These are phyloP conservation scores for Penicillium sp. DNA, from an alignment of 2,329 filamentous ascomycete species.

Conservation along the genomic window DNA sequence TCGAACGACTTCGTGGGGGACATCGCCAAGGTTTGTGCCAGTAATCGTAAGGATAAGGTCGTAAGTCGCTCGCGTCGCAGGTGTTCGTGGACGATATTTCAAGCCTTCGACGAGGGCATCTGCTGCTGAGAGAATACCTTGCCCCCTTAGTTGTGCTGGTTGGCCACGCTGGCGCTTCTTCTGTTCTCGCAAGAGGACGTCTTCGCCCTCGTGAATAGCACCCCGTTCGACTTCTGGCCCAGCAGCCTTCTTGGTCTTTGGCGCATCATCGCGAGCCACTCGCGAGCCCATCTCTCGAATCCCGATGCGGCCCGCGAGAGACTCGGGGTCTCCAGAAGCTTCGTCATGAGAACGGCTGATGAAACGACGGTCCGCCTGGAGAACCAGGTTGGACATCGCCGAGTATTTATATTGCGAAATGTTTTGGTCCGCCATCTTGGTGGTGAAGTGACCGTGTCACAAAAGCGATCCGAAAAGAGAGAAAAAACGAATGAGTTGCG, in stretches of 20 bases:
- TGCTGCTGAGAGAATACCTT: constrained; percentile 74
- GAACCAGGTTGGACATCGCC: constrained; percentile 99
- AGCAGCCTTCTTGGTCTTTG: constrained; percentile 71
- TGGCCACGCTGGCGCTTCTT: constrained; percentile 78
- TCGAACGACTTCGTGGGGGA: constrained; percentile 82
- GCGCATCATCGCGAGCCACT: constrained; percentile 71
- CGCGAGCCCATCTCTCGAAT: constrained; percentile 92
- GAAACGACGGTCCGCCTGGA: constrained; percentile 98
- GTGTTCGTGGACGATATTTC: constrained; percentile 84
- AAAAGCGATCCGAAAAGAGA: constrained; percentile 8
- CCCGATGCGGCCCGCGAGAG: constrained; percentile 86
- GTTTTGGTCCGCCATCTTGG: constrained; percentile 65
- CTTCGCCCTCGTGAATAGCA: constrained; percentile 71
- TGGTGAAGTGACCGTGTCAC: constrained; percentile 12
- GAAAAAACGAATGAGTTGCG: constrained; percentile 24
- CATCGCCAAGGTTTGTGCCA: constrained; percentile 82
- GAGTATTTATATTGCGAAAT: constrained; percentile 98
- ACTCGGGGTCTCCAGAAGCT: constrained; percentile 94
- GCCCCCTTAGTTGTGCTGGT: constrained; percentile 62
- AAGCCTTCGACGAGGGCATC: constrained; percentile 88
- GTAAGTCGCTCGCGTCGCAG: constrained; percentile 86
- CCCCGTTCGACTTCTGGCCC: constrained; percentile 70
- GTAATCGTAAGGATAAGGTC: constrained; percentile 91
- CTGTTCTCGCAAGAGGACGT: constrained; percentile 78
- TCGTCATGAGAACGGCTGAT: constrained; percentile 89